A percentile compares a stretch with the other conserved stretches of the same genome.
Evolutionary conservation across 2,329 filamentous ascomycete species (phyloP).

Genomic region (Drechslerella stenobrocha): DNA sequence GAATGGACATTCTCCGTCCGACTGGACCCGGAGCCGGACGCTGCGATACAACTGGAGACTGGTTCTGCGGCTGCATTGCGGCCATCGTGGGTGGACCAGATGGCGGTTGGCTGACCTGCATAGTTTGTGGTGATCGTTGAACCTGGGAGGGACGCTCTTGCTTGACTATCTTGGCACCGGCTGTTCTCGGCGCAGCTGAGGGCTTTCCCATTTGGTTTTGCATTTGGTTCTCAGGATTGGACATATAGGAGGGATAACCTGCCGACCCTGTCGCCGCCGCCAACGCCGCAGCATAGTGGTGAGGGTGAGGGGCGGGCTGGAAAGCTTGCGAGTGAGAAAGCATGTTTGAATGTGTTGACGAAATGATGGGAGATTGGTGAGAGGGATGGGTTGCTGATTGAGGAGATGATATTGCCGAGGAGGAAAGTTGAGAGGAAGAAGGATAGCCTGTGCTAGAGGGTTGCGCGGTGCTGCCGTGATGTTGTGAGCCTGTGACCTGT

Average conservation of each 20-base stretch:
- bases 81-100: conserved; percentile 37
- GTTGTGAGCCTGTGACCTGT: conserved; percentile 46
- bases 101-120: conserved; percentile 38
- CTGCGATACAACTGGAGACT: conserved; percentile 36
- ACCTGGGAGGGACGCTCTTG: conserved; percentile 41
- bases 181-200: conserved; percentile 28
- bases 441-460: conserved; percentile 35
- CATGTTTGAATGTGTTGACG: conserved; percentile 43
- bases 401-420: conserved; percentile 37
- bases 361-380: conserved; percentile 38
- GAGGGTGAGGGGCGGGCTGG: conserved; percentile 47
- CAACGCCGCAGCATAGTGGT: conserved; percentile 47
- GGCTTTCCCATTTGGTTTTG: conserved; percentile 45
- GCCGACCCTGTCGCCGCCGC: conserved; percentile 45
- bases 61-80: conserved; percentile 37
- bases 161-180: conserved; percentile 42
- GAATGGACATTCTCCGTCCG: conserved; percentile 45
- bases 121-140: conserved; percentile 44
- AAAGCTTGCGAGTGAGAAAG: conserved; percentile 42
- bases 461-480: conserved; percentile 39
- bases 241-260: conserved; percentile 42
- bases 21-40: conserved; percentile 28
- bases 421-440: conserved; percentile 40
- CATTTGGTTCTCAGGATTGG: conserved; percentile 42
- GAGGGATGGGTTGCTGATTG: conserved; percentile 46